phyloP scores from a whole-genome alignment of 164 flowering plant genomes.

The Piper betle region DNA sequence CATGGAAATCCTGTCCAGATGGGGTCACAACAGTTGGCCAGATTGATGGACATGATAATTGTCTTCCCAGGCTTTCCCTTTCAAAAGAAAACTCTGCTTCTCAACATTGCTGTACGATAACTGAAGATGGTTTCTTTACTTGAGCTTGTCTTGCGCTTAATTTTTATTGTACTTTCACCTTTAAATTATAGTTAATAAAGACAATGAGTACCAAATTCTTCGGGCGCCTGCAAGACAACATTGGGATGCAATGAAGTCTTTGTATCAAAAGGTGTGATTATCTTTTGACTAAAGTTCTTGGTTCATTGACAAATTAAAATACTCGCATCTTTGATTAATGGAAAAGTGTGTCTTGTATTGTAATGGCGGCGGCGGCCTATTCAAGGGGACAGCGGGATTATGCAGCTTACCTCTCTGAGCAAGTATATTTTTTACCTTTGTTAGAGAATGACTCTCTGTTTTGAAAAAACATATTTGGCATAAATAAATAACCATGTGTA shows the following conservation, averaged over 20 bases:
- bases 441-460: not conserved
- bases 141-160: not conserved
- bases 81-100: no score
- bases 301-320: not conserved
- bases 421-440: conserved; percentile 28
- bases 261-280: conserved; percentile 48
- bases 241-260: conserved; percentile 64
- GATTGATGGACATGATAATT: not conserved
- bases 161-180: conserved; percentile 1
- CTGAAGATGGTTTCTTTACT: not conserved
- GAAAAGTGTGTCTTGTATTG: conserved; percentile 1
- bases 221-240: conserved; percentile 54
- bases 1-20: conserved; percentile 16
- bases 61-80: not conserved
- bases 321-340: not conserved
- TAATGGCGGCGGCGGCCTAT: conserved; percentile 81
- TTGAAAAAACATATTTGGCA: not conserved
- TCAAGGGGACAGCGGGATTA: conserved; percentile 42
- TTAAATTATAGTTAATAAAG: conserved; percentile 38
- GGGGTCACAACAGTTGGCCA: conserved; percentile 3
- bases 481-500: not conserved
- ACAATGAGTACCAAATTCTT: conserved; percentile 49
- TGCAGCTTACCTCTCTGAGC: conserved; percentile 76
- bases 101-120: no score
- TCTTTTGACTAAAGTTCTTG: no score